Base-by-base conservation (phyloP, 2,329 filamentous ascomycete genomes). In the Cercospora sojina region DNA sequence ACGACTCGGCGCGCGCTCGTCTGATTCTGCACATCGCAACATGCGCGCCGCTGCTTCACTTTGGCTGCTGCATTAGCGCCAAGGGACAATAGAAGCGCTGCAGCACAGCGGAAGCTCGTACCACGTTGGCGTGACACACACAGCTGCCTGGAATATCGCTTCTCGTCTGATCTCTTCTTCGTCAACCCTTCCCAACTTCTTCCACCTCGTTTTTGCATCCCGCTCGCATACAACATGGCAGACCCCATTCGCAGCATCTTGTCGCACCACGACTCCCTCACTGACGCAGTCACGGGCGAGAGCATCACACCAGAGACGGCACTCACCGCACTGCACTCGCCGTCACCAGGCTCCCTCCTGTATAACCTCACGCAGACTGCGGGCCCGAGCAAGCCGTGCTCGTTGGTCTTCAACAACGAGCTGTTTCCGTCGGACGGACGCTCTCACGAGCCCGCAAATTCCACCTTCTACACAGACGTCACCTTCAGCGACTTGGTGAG, bases 321-420 rank as follows among this genome's bases (percentile, higher is more conserved):
- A 23, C 66, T 71, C 13, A 68, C 65, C 13, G 56, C 56, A 7
- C 60, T 71, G 5, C 65, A 67, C 38, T 60, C 60, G 18, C 64
- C 64, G 12, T 13, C 51, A 4, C 8, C 51, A 9, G 58, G 47
- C 32, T 31, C 23, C 3, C 61, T 66, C 16, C 9, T 68, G 10
- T 18, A 23, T 18, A 53, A 64, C 43, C 62, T 67, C 2, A 65
- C 59, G 2, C 32, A 55, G 2, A 53, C 61, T n/a, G 62, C 66
- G 9, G 38, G 55, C 20, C 65, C 60, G 3, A 43, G 31, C 5
- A 68, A 68, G 61, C 25, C 35, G 7, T 67, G 61, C 35, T 60
- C 20, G 16, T 35, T 67, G 29, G 43, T 65, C 12, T 18, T 41
- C n/a, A 47, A 20, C 27, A 29, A 59, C 23, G 38, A 58, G 35